A percentile compares a stretch with the other conserved stretches of the same genome.
phyloP scores from a whole-genome alignment of 1,284 basidiomycete species.

The Phenoliferia sp. region DNA sequence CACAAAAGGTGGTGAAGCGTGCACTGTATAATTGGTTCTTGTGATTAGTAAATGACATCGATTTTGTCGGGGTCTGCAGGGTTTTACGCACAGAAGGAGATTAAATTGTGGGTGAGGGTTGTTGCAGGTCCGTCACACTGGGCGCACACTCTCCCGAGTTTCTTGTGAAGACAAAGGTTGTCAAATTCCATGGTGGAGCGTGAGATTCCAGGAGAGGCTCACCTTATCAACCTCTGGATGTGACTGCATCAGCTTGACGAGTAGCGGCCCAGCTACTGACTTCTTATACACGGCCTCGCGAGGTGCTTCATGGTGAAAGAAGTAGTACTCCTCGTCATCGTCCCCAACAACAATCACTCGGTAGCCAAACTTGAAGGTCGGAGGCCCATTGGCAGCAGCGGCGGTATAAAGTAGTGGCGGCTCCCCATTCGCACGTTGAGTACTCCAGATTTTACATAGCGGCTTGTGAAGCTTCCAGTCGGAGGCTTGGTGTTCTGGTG shows the following conservation, averaged over 20 bases:
- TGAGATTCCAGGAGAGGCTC: not conserved
- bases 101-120: not conserved
- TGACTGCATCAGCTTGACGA: not conserved
- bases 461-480: too few species aligned
- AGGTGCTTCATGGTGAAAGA: not conserved
- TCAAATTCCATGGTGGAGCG: not conserved
- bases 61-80: not conserved
- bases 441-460: too few species aligned
- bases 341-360: not conserved
- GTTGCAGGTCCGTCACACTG: not conserved
- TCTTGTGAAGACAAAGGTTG: not conserved
- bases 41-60: not conserved
- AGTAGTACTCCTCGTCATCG: not conserved
- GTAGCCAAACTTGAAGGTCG: not conserved
- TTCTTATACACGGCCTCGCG: not conserved
- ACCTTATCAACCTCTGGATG: not conserved
- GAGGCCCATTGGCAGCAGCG: too few species aligned
- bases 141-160: not conserved
- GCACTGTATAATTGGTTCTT: not conserved
- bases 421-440: too few species aligned
- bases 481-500: too few species aligned
- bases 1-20: not conserved
- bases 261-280: not conserved
- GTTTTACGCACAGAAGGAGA: not conserved
- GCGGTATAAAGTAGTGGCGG: too few species aligned